Evolutionary conservation across 2,329 filamentous ascomycete genomes (phyloP).

Genomic region (Monilinia fructicola): DNA sequence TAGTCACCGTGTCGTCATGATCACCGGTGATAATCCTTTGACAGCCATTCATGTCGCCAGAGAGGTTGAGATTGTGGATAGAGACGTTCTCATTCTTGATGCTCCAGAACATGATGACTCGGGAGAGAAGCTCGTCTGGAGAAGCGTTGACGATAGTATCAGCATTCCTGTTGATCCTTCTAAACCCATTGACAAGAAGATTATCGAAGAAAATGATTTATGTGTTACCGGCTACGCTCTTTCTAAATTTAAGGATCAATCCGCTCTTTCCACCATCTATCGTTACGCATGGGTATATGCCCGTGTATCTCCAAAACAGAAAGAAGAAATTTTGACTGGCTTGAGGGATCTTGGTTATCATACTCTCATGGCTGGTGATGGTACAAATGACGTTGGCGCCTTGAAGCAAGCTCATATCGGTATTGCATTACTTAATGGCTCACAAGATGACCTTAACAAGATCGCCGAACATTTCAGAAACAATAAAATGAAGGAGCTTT

Average conservation of each 20-base stretch:
- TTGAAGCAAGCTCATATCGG: constrained; percentile 98
- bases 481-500: constrained; percentile 97
- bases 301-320: constrained; percentile 96
- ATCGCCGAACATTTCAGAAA: constrained; percentile 93
- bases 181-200: constrained; percentile 75
- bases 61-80: constrained; percentile 95
- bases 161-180: constrained; percentile 83
- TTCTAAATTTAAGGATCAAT: constrained; percentile 80
- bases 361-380: constrained; percentile 97
- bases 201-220: constrained; percentile 83
- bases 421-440: constrained; percentile 92
- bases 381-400: constrained; percentile 96
- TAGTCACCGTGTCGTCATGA: constrained; percentile 98
- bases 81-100: constrained; percentile 91
- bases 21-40: constrained; percentile 95
- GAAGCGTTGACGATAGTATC: constrained; percentile 87
- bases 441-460: constrained; percentile 82
- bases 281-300: constrained; percentile 97
- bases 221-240: constrained; percentile 95
- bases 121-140: constrained; percentile 84
- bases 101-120: constrained; percentile 86
- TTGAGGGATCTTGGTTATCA: constrained; percentile 97
- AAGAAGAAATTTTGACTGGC: constrained; percentile 96
- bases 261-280: constrained; percentile 73
- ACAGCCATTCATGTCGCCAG: constrained; percentile 94